A percentile compares a stretch with the other conserved stretches of the same genome.
Evolutionary conservation across 1,139 yeast genomes (phyloP).

Genomic region (Zygoascus hellenicus): DNA sequence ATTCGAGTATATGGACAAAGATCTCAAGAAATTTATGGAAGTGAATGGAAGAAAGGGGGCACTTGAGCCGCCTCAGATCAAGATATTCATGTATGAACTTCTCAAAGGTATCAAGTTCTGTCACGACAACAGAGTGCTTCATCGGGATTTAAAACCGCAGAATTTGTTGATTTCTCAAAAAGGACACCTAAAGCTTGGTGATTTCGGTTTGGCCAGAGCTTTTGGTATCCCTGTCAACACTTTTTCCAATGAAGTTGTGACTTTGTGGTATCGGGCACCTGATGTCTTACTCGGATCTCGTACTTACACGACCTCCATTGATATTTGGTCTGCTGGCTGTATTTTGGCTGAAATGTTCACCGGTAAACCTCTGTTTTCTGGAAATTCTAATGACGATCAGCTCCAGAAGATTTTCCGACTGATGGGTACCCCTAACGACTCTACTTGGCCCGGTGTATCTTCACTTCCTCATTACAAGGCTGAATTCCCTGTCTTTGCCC

Average conservation of each 20-base stretch:
- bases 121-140: slow-evolving; percentile 90
- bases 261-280: slow-evolving; percentile 98
- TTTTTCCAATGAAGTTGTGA: slow-evolving; percentile 94
- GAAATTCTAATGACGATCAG: slow-evolving; percentile 94
- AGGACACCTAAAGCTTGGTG: slow-evolving; percentile 93
- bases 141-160: slow-evolving; percentile 94
- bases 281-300: slow-evolving; percentile 94
- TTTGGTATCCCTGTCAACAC: slow-evolving; percentile 98
- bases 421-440: slow-evolving; percentile 95
- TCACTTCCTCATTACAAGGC: slow-evolving; percentile 78
- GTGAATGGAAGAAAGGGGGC: slow-evolving; percentile 75
- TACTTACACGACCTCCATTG: slow-evolving; percentile 92
- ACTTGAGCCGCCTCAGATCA: slow-evolving; percentile 69
- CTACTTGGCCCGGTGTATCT: slow-evolving; percentile 93
- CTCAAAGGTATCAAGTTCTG: slow-evolving; percentile 89
- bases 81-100: slow-evolving; percentile 88
- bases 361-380: slow-evolving; percentile 96
- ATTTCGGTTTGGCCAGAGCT: slow-evolving; percentile 95
- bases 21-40: slow-evolving; percentile 92
- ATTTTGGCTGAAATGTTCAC: slow-evolving; percentile 97
- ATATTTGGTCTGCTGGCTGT: slow-evolving; percentile 99
- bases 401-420: slow-evolving; percentile 78
- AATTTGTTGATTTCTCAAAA: slow-evolving; percentile 79
- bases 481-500: slow-evolving; percentile 71
- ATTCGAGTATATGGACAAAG: slow-evolving; percentile 91